Percentiles rank a stretch among this genome's conserved stretches.
phyloP scores from a whole-genome alignment of 75 land plant genomes.

The Sequoiadendron giganteum region DNA sequence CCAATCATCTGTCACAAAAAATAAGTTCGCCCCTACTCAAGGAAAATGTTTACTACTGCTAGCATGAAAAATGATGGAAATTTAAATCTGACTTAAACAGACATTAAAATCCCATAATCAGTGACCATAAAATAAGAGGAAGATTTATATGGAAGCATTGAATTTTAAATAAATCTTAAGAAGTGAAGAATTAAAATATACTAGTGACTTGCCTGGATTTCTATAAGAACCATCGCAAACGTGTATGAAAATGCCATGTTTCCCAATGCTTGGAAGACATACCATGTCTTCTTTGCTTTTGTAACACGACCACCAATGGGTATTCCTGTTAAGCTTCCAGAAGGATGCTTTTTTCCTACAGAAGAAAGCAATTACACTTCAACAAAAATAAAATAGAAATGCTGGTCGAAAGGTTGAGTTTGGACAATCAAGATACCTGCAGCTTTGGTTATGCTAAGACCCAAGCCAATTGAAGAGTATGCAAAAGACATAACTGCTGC shows the following conservation, averaged over 20 bases:
- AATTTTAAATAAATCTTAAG: too few species aligned
- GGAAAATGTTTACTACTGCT: not conserved
- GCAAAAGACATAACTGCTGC: slow-evolving; percentile 82
- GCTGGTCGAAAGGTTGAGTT: not conserved
- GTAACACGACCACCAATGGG: slow-evolving; percentile 14
- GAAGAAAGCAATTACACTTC: not conserved
- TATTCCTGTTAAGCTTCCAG: slow-evolving; percentile 34
- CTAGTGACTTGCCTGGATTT: slow-evolving; percentile 38
- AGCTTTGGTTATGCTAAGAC: slow-evolving; percentile 53
- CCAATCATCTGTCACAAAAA: not conserved
- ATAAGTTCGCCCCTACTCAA: not conserved
- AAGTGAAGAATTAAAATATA: not conserved
- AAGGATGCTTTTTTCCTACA: slow-evolving; percentile 23
- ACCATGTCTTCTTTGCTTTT: slow-evolving; percentile 30
- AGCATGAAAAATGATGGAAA: not conserved
- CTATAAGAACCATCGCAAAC: slow-evolving; percentile 52
- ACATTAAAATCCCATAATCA: not conserved
- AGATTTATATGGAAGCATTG: too few species aligned
- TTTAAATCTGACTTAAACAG: not conserved
- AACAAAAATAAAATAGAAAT: not conserved
- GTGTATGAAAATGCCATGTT: slow-evolving; percentile 74
- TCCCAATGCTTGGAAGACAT: slow-evolving; percentile 51
- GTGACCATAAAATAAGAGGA: not conserved
- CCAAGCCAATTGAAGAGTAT: slow-evolving; percentile 67
- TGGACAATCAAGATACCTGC: slow-evolving; percentile 16